phyloP scores from a whole-genome alignment of 2,329 filamentous ascomycete genomes.

The Diaporthe velutina region DNA sequence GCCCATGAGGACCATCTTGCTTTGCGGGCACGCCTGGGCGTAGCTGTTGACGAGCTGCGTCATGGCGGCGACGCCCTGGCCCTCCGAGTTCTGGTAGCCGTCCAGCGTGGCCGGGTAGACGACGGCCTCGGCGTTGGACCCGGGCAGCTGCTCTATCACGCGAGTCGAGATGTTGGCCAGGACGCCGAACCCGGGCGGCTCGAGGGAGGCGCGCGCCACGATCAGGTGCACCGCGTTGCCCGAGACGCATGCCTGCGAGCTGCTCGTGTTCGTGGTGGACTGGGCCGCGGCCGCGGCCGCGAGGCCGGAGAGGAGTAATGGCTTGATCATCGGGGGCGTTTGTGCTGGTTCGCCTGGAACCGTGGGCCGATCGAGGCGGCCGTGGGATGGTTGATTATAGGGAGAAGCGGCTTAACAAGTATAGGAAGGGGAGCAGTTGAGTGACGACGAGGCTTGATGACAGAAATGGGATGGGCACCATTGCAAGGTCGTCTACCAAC shows the following conservation, averaged over 20 bases:
- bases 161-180: slow-evolving; percentile 44
- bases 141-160: slow-evolving; percentile 41
- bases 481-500: background rate
- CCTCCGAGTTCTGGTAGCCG: slow-evolving; percentile 42
- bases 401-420: background rate
- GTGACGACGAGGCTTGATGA: background rate
- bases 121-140: slow-evolving; percentile 42
- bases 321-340: background rate
- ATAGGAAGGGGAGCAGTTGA: background rate
- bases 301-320: slow-evolving; percentile 26
- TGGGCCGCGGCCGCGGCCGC: slow-evolving; percentile 20
- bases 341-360: slow-evolving; percentile 6
- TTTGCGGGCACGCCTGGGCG: slow-evolving; percentile 40
- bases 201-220: slow-evolving; percentile 44
- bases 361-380: background rate
- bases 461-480: slow-evolving; percentile 18
- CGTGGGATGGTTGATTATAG: background rate
- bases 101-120: slow-evolving; percentile 46
- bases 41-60: slow-evolving; percentile 40
- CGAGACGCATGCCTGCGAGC: slow-evolving; percentile 35
- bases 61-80: slow-evolving; percentile 41
- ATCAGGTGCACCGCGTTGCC: slow-evolving; percentile 45
- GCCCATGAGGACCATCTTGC: slow-evolving; percentile 45
- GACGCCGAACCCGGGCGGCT: slow-evolving; percentile 41
- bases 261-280: slow-evolving; percentile 22